Evolutionary conservation across 768 basidiomycete genomes (phyloP).

Genomic region (Termitomyces sp.): DNA sequence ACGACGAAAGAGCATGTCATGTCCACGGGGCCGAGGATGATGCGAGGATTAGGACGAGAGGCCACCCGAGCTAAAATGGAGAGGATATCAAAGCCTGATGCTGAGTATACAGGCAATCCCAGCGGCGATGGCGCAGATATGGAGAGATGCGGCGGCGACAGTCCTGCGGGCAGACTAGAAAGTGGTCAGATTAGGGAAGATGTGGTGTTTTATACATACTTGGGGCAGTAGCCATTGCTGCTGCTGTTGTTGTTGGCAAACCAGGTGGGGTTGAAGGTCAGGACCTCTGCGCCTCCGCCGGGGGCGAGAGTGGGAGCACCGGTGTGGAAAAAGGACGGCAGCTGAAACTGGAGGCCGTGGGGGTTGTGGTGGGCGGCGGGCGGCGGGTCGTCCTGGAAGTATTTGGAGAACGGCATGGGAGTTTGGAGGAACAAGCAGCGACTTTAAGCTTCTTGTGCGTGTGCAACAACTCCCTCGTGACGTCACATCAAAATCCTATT

Average conservation of each 20-base stretch:
- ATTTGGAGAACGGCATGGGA: slow-evolving; percentile 37
- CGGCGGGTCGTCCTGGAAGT: slow-evolving; percentile 27
- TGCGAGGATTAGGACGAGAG: slow-evolving; percentile 66
- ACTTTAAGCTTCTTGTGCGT: no score
- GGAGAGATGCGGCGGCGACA: not conserved
- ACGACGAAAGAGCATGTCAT: slow-evolving; percentile 91
- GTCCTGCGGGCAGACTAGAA: not conserved
- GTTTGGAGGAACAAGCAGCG: no score
- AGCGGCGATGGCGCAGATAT: slow-evolving; percentile 29
- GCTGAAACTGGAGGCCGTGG: slow-evolving; percentile 42
- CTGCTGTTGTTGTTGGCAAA: slow-evolving; percentile 39
- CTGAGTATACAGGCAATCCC: slow-evolving; percentile 72
- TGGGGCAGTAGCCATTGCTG: slow-evolving; percentile 22
- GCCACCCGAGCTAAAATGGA: slow-evolving; percentile 78
- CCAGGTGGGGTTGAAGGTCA: slow-evolving; percentile 54
- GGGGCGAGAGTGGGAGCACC: slow-evolving; percentile 52
- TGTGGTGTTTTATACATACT: slow-evolving; percentile 8
- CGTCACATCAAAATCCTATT: no score
- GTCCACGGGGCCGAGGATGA: slow-evolving; percentile 89
- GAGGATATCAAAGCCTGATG: slow-evolving; percentile 88
- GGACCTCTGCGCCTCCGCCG: slow-evolving; percentile 72
- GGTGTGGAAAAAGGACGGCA: slow-evolving; percentile 55
- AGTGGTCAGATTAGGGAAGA: not conserved
- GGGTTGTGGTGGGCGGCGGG: slow-evolving; percentile 8
- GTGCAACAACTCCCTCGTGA: no score